These are phyloP conservation scores for Tuber umbilicatum DNA, from an alignment of 495 filamentous ascomycete genomes.

Conservation along the genomic window DNA sequence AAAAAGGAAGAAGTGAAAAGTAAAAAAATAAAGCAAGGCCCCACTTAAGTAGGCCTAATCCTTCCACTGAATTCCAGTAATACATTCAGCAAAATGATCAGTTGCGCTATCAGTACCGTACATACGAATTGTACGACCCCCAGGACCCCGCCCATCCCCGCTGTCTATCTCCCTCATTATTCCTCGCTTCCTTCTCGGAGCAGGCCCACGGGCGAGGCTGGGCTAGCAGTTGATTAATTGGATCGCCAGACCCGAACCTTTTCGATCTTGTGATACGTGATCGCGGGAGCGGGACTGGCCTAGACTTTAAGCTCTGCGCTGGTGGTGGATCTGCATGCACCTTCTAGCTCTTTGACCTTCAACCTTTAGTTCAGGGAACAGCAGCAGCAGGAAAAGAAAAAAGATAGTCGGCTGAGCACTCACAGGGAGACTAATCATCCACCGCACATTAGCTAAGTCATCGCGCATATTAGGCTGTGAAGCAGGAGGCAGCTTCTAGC, in stretches of 20 bases:
- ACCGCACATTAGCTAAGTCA: neutral
- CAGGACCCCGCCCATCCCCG: neutral
- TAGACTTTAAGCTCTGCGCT: neutral
- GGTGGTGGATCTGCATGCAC: slow-evolving; percentile 1
- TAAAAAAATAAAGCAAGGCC: neutral
- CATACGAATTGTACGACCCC: neutral
- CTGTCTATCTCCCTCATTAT: neutral
- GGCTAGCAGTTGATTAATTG: neutral
- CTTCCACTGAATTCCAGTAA: neutral
- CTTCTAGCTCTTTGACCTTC: neutral
- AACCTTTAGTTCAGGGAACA: neutral
- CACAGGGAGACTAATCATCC: neutral
- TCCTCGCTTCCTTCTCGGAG: neutral
- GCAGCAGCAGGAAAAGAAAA: neutral
- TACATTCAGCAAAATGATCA: neutral
- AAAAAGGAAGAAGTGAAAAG: neutral
- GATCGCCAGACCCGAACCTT: neutral
- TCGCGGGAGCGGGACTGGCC: slow-evolving; percentile 4
- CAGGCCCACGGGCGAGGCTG: neutral
- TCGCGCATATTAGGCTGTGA: neutral
- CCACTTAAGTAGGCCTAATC: neutral
- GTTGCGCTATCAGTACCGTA: neutral
- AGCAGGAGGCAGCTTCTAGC: neutral
- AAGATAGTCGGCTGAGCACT: slow-evolving; percentile 1
- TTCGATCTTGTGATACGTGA: slow-evolving; percentile 1